phyloP scores from a whole-genome alignment of 148 eudicot genomes.

The Persicaria maculosa region DNA sequence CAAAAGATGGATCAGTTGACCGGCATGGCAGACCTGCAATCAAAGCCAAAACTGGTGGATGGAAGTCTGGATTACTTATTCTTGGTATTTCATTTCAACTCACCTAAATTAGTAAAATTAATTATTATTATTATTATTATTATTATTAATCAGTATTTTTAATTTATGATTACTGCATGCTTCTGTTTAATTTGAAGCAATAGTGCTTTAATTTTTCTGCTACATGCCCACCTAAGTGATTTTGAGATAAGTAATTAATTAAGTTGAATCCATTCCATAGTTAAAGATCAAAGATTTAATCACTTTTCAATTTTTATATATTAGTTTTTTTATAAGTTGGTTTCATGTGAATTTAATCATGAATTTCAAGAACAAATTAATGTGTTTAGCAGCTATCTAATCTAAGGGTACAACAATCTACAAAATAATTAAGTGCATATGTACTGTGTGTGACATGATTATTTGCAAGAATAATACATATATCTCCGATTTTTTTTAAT shows the following conservation, averaged over 20 bases:
- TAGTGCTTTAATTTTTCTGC: too few species aligned
- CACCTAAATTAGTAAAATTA: background rate
- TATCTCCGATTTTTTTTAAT: too few species aligned
- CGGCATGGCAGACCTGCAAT: constrained; percentile 46
- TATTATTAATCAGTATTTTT: background rate
- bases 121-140: background rate
- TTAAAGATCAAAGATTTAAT: too few species aligned
- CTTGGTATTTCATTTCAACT: constrained; percentile 32
- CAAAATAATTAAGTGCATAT: constrained; percentile 19
- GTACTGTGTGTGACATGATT: constrained; percentile 7
- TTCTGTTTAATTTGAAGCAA: too few species aligned
- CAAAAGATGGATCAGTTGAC: constrained; percentile 49
- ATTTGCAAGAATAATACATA: too few species aligned
- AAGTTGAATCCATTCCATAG: too few species aligned
- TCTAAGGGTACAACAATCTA: background rate
- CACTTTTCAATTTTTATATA: background rate
- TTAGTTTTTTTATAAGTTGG: background rate
- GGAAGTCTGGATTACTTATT: constrained; percentile 50
- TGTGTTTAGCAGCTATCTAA: background rate
- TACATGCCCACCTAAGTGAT: too few species aligned
- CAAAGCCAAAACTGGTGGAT: constrained; percentile 47
- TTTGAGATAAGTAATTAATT: too few species aligned
- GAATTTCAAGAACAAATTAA: background rate
- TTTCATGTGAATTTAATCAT: constrained; percentile 1
- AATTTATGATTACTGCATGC: background rate